Percentiles rank a stretch among this genome's conserved stretches.
phyloP scores from a whole-genome alignment of 306 rosid genomes.

The Ceratonia siliqua region DNA sequence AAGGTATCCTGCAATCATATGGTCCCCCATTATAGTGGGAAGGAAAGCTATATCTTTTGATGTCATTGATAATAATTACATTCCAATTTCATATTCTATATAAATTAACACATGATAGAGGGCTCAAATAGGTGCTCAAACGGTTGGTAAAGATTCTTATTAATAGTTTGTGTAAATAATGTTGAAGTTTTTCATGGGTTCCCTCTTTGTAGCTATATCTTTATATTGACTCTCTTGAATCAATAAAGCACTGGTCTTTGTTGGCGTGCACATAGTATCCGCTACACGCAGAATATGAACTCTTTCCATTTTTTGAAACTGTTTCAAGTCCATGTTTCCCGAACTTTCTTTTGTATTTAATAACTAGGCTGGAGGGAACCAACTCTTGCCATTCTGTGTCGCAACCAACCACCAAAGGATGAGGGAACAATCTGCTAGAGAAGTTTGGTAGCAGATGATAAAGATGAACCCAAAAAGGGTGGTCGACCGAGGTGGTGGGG shows the following conservation, averaged over 20 bases:
- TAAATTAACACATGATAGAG: too few species aligned
- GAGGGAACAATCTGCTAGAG: not conserved
- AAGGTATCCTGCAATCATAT: slow-evolving; percentile 72
- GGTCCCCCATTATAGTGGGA: not conserved
- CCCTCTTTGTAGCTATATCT: not conserved
- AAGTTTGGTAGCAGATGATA: not conserved
- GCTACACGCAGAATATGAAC: not conserved
- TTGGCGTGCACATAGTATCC: not conserved
- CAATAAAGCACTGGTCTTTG: not conserved
- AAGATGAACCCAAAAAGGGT: not conserved
- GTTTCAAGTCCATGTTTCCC: not conserved
- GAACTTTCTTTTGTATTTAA: not conserved
- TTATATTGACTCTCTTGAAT: not conserved
- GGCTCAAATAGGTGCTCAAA: too few species aligned
- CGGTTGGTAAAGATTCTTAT: too few species aligned
- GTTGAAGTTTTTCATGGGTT: not conserved
- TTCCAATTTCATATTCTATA: too few species aligned
- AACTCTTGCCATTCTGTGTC: too few species aligned
- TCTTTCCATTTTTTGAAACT: not conserved
- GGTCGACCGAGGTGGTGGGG: not conserved
- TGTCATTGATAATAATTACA: too few species aligned
- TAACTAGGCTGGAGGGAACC: too few species aligned
- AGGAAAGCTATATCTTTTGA: slow-evolving; percentile 6
- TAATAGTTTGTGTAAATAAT: too few species aligned
- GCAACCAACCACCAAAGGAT: not conserved